Evolutionary conservation across 805 yeast species (phyloP).

Genomic region (Ogataea pini): DNA sequence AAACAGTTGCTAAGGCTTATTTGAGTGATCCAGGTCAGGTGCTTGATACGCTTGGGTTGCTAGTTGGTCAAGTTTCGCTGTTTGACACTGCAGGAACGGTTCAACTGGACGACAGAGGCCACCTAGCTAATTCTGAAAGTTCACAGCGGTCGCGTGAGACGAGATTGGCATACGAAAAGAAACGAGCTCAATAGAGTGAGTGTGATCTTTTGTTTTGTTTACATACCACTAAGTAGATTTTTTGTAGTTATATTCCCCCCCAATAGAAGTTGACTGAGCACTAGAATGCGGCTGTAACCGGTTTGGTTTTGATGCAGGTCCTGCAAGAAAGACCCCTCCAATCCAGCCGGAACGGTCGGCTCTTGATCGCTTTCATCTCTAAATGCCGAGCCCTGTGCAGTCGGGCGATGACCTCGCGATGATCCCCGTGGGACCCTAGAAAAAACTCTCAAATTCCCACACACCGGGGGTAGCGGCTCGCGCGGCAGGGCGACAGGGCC

Average conservation of each 20-base stretch:
- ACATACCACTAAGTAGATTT: background rate
- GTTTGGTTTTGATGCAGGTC: no score
- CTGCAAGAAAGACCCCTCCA: background rate
- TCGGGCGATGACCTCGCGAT: no score
- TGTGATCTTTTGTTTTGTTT: no score
- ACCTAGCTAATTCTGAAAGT: slow-evolving; percentile 50
- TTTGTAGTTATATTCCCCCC: background rate
- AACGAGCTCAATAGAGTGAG: slow-evolving; percentile 1
- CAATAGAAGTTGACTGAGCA: no score
- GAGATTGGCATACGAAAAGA: slow-evolving; percentile 34
- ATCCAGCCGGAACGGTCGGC: background rate
- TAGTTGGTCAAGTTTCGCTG: slow-evolving; percentile 75
- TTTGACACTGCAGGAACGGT: slow-evolving; percentile 80
- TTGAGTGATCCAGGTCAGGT: slow-evolving; percentile 83
- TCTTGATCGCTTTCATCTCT: background rate
- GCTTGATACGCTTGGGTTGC: slow-evolving; percentile 75
- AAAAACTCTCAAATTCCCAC: background rate
- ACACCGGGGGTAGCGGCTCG: no score
- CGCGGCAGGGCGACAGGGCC: no score
- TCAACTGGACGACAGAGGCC: slow-evolving; percentile 77
- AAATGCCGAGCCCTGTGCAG: no score
- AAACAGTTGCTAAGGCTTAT: slow-evolving; percentile 83
- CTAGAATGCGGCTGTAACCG: background rate
- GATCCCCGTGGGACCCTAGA: background rate
- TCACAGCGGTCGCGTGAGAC: slow-evolving; percentile 43